Evolutionary conservation across 1,139 yeast species (phyloP), one percentile per base, ranked within the genome.

Genomic region (Candida labiduridarum): DNA sequence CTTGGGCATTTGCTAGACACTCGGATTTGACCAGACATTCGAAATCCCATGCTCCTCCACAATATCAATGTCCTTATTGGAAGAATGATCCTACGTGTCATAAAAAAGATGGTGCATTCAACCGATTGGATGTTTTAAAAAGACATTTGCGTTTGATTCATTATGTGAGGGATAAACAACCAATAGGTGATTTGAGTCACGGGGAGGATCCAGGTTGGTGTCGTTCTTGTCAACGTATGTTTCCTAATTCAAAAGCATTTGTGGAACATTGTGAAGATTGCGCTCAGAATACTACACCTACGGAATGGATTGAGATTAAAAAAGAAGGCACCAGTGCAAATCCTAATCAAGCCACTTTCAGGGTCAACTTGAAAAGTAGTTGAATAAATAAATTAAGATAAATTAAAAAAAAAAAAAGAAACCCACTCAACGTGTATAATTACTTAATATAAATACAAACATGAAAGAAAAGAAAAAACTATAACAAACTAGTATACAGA

Each of bases 21-120:
- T 80, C 87, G 45, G 92, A 87, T 61, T 78, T 84, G 55, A 73
- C 86, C 41, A 75, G 91, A 49, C 92, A 87, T 61, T 56, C 78
- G 38, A 78, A 84, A 57, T 83, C 87, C 1, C 92, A 87, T 60
- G 74, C 77, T 33, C 76, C 78, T 42, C 91, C 91, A 1, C 77
- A 75, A 54, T 83, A 83, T 60, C 83, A 80, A 56, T 87, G 94
- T 62, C 92, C 94, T 1, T 87, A 78, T 64, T 85, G 87, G 86
- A 74, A 74, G 48, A 71, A 76, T 44, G 87, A 84, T 55, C 82
- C 85, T 2, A 80, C 87, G 2, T 86, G 91, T 62, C 92, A 85
- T 62, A 74, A 86, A 47, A 85, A 85, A 55, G 88, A 87, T 11
- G 91, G 91, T 4, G 80, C 87, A 0, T 87, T 87, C 65, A 83